A percentile compares a stretch with the other conserved stretches of the same genome.
These are phyloP conservation scores for Trichomonas tenax DNA, from an alignment of 208 protist species.

Conservation along the genomic window DNA sequence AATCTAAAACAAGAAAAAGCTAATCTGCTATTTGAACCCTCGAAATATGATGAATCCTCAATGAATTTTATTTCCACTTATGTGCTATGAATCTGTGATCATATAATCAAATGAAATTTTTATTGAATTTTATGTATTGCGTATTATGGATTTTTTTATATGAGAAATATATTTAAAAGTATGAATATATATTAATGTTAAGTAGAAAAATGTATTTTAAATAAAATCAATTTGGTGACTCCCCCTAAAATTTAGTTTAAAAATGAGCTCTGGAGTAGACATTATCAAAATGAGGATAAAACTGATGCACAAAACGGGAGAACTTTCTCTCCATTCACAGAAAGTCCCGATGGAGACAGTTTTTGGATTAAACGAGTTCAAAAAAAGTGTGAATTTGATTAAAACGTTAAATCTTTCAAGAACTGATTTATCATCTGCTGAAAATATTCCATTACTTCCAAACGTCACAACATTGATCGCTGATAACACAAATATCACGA, in stretches of 20 bases:
- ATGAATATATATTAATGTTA: too few relatives aligned
- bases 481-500: background rate
- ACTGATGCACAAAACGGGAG: background rate
- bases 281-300: background rate
- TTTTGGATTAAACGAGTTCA: background rate
- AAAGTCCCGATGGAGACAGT: background rate
- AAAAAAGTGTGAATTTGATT: background rate
- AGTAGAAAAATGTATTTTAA: too few relatives aligned
- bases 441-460: background rate
- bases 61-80: too few relatives aligned
- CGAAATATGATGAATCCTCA: too few relatives aligned
- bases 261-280: background rate
- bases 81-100: too few relatives aligned
- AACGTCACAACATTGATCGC: background rate
- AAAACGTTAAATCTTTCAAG: background rate
- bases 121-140: too few relatives aligned
- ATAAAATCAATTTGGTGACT: too few relatives aligned
- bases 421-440: background rate
- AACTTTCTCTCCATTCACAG: background rate
- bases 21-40: too few relatives aligned
- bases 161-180: too few relatives aligned
- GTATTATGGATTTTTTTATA: too few relatives aligned
- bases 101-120: too few relatives aligned
- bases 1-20: too few relatives aligned
- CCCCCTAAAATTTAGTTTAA: background rate